Conservation (phyloP, 2,329 filamentous ascomycete species). For the Fusarium pseudocircinatum region DNA sequence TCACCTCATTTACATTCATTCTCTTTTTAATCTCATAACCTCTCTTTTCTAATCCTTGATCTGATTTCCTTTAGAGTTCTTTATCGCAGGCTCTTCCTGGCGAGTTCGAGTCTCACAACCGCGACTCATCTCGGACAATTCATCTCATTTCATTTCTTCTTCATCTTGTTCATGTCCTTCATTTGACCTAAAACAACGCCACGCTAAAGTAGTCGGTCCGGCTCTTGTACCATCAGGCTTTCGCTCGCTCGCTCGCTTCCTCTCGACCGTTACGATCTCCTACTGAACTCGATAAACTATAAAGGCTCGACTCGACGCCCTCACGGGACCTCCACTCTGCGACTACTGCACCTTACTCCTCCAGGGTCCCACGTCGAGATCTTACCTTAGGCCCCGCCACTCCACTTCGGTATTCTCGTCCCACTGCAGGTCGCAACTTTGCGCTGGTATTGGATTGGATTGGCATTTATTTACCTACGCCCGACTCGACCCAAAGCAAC, state of each 20-base stretch:
- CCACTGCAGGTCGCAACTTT: slow-evolving; percentile 39
- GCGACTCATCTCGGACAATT: slow-evolving; percentile 1
- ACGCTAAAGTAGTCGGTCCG: slow-evolving; percentile 34
- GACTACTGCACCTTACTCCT: slow-evolving; percentile 7
- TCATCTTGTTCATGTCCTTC: background rate
- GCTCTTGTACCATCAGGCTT: slow-evolving; percentile 9
- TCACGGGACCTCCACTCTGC: slow-evolving; percentile 5
- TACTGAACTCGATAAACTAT: slow-evolving; percentile 17
- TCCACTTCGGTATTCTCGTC: slow-evolving; percentile 35
- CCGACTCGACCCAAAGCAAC: slow-evolving; percentile 20
- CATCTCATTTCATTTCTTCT: background rate
- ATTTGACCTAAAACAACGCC: slow-evolving; percentile 8
- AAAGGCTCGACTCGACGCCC: background rate
- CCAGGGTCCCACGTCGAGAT: slow-evolving; percentile 39
- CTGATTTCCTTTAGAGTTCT: background rate
- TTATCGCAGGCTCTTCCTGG: background rate
- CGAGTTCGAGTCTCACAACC: background rate
- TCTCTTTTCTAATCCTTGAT: background rate
- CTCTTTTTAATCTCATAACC: slow-evolving; percentile 22
- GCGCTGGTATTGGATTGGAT: slow-evolving; percentile 28
- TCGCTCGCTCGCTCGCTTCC: background rate
- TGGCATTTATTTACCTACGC: slow-evolving; percentile 1
- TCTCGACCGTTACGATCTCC: slow-evolving; percentile 21
- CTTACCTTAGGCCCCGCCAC: slow-evolving; percentile 32
- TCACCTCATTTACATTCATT: background rate